Evolutionary conservation across 352 stramenopile species (phyloP).

Genomic region (Phytophthora pistaciae): DNA sequence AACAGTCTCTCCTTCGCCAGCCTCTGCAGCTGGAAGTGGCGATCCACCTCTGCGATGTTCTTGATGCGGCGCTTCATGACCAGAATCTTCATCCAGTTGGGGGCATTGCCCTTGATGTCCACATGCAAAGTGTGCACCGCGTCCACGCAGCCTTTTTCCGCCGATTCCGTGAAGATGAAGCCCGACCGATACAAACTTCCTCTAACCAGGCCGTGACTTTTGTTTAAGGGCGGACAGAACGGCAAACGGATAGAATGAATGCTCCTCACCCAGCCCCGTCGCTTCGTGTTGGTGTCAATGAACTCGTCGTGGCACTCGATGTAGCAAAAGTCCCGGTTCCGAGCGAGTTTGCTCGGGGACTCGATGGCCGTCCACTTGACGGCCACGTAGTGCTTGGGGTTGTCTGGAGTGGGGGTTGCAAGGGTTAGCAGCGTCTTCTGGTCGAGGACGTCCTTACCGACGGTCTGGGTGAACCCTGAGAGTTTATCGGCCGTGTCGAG

Average conservation of each 20-base stretch:
- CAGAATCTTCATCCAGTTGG: constrained; percentile 83
- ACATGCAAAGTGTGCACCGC: constrained; percentile 81
- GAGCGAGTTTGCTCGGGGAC: constrained; percentile 76
- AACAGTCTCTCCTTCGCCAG: constrained; percentile 60
- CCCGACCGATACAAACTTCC: constrained; percentile 80
- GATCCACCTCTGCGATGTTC: constrained; percentile 76
- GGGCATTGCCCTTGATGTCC: constrained; percentile 82
- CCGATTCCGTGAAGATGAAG: constrained; percentile 83
- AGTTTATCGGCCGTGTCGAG: constrained; percentile 80
- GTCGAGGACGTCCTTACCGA: constrained; percentile 83
- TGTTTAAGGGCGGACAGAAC: constrained; percentile 67
- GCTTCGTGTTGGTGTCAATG: constrained; percentile 73
- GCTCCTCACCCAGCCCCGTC: constrained; percentile 78
- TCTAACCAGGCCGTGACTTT: constrained; percentile 73
- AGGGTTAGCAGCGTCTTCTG: constrained; percentile 81
- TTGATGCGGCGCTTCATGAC: constrained; percentile 81
- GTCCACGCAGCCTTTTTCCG: constrained; percentile 58
- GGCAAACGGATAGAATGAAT: constrained; percentile 84
- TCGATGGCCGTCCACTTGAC: constrained; percentile 87
- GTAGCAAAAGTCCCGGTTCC: constrained; percentile 87
- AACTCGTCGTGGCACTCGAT: constrained; percentile 89
- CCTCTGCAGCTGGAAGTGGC: constrained; percentile 72
- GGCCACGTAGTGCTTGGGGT: constrained; percentile 86
- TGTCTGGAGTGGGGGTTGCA: constrained; percentile 65
- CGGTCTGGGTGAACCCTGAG: constrained; percentile 71